phyloP scores from a whole-genome alignment of 768 basidiomycete species.

The Cystobasidium tubakii region DNA sequence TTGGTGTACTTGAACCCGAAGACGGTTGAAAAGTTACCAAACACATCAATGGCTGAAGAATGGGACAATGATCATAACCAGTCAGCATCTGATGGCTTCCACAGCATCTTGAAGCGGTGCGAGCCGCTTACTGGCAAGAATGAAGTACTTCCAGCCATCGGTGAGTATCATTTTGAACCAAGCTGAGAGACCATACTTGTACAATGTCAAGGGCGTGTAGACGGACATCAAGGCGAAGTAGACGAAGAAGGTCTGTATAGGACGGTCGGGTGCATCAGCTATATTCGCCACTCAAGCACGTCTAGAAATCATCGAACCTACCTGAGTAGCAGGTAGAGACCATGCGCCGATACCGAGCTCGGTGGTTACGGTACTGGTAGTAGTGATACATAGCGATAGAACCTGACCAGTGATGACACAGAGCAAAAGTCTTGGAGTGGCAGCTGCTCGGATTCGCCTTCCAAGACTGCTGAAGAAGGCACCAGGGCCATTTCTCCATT shows the following conservation, averaged over 20 bases:
- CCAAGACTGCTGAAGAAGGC: conserved; percentile 21
- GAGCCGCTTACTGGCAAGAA: conserved; percentile 37
- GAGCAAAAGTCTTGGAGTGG: conserved; percentile 24
- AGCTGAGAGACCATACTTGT: conserved; percentile 43
- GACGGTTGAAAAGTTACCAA: conserved; percentile 27
- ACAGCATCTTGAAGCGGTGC: not conserved
- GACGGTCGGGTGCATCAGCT: not conserved
- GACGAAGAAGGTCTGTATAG: conserved; percentile 36
- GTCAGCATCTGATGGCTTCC: too few relatives aligned
- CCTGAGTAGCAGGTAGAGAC: conserved; percentile 37
- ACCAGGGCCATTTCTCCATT: not conserved
- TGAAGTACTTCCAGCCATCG: conserved; percentile 45
- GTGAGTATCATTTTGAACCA: conserved; percentile 43
- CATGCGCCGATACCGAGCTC: conserved; percentile 42
- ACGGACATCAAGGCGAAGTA: conserved; percentile 41
- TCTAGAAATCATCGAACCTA: conserved; percentile 1
- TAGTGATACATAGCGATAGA: conserved; percentile 43
- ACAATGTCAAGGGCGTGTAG: conserved; percentile 45
- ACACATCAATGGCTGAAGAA: conserved; percentile 33
- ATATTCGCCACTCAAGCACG: not conserved
- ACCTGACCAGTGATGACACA: conserved; percentile 41
- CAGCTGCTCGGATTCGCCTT: not conserved
- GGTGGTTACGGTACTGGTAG: conserved; percentile 42
- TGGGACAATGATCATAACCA: not conserved
- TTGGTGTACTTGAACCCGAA: conserved; percentile 42